Conservation (phyloP, 257 asterid genomes). For the Striga asiatica region DNA sequence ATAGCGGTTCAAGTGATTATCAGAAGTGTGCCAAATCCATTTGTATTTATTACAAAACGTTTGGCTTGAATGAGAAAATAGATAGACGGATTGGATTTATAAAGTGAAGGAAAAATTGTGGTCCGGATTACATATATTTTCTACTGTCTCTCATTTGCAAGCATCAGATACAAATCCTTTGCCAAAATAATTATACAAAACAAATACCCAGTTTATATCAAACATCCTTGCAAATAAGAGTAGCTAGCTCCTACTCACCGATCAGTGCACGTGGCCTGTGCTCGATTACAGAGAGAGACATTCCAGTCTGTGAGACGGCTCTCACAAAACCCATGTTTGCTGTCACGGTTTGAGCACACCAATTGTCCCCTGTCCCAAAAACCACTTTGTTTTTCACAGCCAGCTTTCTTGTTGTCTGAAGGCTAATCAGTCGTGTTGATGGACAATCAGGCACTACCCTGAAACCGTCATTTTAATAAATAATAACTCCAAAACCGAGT, state of each 20-base stretch:
- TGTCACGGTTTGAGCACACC: slow-evolving; percentile 76
- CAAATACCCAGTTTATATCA: too few species aligned
- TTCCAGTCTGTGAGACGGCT: slow-evolving; percentile 82
- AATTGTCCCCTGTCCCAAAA: slow-evolving; percentile 87
- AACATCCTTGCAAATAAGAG: too few species aligned
- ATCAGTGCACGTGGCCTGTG: slow-evolving; percentile 81
- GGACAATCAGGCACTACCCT: slow-evolving; percentile 86
- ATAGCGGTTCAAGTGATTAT: too few species aligned
- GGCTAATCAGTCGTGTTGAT: slow-evolving; percentile 60
- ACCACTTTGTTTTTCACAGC: slow-evolving; percentile 78
- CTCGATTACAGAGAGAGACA: slow-evolving; percentile 66
- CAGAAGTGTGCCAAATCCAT: too few species aligned
- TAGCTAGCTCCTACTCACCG: slow-evolving; percentile 59
- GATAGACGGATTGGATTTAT: too few species aligned
- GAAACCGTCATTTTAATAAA: slow-evolving; percentile 22
- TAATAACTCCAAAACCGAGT: not conserved
- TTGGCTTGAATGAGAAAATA: too few species aligned
- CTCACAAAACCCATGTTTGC: slow-evolving; percentile 90
- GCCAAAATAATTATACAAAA: too few species aligned
- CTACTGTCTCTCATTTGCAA: too few species aligned
- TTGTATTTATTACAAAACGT: too few species aligned
- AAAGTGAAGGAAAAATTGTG: too few species aligned
- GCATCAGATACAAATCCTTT: too few species aligned
- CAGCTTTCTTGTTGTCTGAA: slow-evolving; percentile 80
- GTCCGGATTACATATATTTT: too few species aligned